Conservation (phyloP, 805 yeast genomes). For the Candida ipomoeae region DNA sequence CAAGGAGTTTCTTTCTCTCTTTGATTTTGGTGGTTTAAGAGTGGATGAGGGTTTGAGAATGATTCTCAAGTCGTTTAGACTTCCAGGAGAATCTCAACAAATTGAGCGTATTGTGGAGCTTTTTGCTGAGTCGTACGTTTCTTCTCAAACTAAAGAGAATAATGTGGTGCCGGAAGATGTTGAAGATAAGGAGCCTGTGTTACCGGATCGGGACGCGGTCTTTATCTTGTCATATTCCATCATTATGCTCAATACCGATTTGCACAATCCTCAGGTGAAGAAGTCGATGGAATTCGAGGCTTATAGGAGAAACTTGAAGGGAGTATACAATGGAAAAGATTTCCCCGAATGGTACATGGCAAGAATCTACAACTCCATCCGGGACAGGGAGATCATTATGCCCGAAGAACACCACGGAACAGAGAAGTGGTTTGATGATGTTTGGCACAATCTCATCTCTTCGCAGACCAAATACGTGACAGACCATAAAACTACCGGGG, state of each 20-base stretch:
- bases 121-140: constrained; percentile 77
- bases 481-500: constrained; percentile 10
- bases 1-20: constrained; percentile 57
- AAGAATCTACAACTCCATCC: constrained; percentile 74
- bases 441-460: constrained; percentile 68
- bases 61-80: constrained; percentile 74
- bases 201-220: constrained; percentile 81
- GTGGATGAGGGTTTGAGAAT: constrained; percentile 92
- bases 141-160: constrained; percentile 43
- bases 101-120: constrained; percentile 88
- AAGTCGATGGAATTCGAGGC: constrained; percentile 86
- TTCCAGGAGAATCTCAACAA: constrained; percentile 97
- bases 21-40: constrained; percentile 73
- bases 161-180: constrained; percentile 21
- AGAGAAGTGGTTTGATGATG: constrained; percentile 86
- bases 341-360: constrained; percentile 84
- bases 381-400: constrained; percentile 87
- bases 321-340: constrained; percentile 70
- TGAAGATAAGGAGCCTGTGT: constrained; percentile 38
- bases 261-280: constrained; percentile 88
- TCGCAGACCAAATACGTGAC: constrained; percentile 31
- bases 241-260: constrained; percentile 90
- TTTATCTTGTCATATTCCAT: constrained; percentile 87
- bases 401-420: constrained; percentile 97
- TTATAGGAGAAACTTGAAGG: constrained; percentile 74